Evolutionary conservation across 2,329 filamentous ascomycete species (phyloP).

Genomic region (Trichoderma hamatum): DNA sequence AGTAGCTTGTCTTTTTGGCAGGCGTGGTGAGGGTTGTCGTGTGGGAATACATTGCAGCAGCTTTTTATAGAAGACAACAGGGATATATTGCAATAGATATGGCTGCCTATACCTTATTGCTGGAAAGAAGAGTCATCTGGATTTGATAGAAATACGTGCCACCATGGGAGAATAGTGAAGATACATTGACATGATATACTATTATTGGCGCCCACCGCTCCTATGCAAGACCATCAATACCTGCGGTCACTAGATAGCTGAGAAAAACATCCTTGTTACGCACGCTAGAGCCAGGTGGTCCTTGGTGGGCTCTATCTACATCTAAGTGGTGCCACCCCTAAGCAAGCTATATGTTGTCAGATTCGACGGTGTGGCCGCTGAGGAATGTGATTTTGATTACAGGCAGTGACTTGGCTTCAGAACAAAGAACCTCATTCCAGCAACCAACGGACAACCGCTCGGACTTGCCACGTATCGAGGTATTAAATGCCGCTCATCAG

Average conservation of each 20-base stretch:
- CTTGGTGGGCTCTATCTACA: too few relatives aligned
- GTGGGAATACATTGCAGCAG: neutral
- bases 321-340: neutral
- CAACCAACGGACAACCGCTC: neutral
- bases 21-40: neutral
- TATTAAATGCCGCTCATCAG: too few relatives aligned
- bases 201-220: neutral
- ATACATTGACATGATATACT: too few relatives aligned
- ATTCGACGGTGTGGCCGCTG: neutral
- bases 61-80: too few relatives aligned
- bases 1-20: neutral
- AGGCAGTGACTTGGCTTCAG: neutral
- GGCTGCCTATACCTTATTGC: too few relatives aligned
- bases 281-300: neutral
- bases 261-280: neutral
- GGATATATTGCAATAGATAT: too few relatives aligned
- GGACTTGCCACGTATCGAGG: neutral
- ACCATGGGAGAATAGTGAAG: too few relatives aligned
- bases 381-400: neutral
- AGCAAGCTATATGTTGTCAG: neutral
- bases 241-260: neutral
- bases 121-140: too few relatives aligned
- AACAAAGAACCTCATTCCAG: neutral
- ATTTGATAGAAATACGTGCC: too few relatives aligned
- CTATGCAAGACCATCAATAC: neutral